Evolutionary conservation across 108 stramenopile genomes (phyloP).

Genomic region (Aurantiochytrium sp.): DNA sequence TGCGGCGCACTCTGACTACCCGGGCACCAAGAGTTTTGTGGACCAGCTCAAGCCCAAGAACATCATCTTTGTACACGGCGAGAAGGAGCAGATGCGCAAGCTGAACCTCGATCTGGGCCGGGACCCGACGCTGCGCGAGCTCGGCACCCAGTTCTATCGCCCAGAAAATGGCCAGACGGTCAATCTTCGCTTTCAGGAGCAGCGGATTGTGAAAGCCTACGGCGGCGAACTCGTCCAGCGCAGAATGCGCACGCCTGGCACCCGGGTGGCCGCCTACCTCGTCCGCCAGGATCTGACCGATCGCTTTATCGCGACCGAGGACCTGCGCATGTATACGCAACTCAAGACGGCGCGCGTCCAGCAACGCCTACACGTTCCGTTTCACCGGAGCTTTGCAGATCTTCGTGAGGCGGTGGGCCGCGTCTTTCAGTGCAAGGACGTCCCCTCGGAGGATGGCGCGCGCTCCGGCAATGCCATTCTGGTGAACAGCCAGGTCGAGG

Average conservation of each 20-base stretch:
- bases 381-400: slow-evolving; percentile 66
- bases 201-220: slow-evolving; percentile 64
- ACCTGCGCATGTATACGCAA: slow-evolving; percentile 77
- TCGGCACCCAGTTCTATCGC: slow-evolving; percentile 13
- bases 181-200: background rate
- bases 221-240: slow-evolving; percentile 79
- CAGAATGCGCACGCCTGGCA: slow-evolving; percentile 58
- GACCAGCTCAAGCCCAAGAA: slow-evolving; percentile 67
- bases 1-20: slow-evolving; percentile 95
- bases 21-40: slow-evolving; percentile 58
- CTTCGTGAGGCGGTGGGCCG: slow-evolving; percentile 69
- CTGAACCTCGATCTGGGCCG: slow-evolving; percentile 75
- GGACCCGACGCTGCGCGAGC: slow-evolving; percentile 68
- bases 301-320: slow-evolving; percentile 74
- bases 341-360: slow-evolving; percentile 75
- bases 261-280: slow-evolving; percentile 68
- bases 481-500: slow-evolving; percentile 26
- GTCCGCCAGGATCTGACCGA: slow-evolving; percentile 78
- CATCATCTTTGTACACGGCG: slow-evolving; percentile 96
- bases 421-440: slow-evolving; percentile 70
- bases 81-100: slow-evolving; percentile 88
- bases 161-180: slow-evolving; percentile 34
- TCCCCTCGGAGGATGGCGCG: background rate
- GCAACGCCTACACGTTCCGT: slow-evolving; percentile 79
- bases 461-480: too few species aligned